Evolutionary conservation across 1,139 yeast genomes (phyloP).

Genomic region (Entelexis paramagnoliae): DNA sequence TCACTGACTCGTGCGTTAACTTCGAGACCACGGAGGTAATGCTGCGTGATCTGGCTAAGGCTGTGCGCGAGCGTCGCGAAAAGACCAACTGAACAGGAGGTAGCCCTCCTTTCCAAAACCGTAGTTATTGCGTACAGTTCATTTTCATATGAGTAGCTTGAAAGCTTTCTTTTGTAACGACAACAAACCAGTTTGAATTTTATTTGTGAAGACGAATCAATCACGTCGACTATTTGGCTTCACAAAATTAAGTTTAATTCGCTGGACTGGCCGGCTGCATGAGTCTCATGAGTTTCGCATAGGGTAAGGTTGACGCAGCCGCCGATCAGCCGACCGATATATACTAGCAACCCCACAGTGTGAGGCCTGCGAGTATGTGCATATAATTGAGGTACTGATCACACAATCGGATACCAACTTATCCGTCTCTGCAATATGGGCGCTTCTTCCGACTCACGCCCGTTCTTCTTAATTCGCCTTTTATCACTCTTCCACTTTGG

Average conservation of each 20-base stretch:
- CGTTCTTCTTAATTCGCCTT: background rate
- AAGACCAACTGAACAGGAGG: background rate
- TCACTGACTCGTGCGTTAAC: conserved; percentile 91
- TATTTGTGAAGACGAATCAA: too few relatives aligned
- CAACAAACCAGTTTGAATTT: too few relatives aligned
- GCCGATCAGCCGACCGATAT: background rate
- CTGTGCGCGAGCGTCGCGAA: conserved; percentile 43
- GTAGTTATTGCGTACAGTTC: too few relatives aligned
- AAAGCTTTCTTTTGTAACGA: background rate
- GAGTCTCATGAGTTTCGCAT: background rate
- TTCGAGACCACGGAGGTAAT: conserved; percentile 83
- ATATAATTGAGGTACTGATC: background rate
- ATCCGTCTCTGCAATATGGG: background rate
- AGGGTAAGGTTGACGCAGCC: background rate
- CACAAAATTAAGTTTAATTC: background rate
- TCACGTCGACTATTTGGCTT: background rate
- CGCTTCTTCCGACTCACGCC: background rate
- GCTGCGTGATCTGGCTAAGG: conserved; percentile 65
- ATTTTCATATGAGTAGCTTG: background rate
- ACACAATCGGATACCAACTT: too few relatives aligned
- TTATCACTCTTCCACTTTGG: background rate
- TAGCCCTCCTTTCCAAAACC: too few relatives aligned
- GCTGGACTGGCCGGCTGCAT: background rate
- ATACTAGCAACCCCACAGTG: background rate
- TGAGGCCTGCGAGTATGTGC: background rate